Evolutionary conservation across 768 basidiomycete species (phyloP).

Genomic region (Suillus tomentosus): DNA sequence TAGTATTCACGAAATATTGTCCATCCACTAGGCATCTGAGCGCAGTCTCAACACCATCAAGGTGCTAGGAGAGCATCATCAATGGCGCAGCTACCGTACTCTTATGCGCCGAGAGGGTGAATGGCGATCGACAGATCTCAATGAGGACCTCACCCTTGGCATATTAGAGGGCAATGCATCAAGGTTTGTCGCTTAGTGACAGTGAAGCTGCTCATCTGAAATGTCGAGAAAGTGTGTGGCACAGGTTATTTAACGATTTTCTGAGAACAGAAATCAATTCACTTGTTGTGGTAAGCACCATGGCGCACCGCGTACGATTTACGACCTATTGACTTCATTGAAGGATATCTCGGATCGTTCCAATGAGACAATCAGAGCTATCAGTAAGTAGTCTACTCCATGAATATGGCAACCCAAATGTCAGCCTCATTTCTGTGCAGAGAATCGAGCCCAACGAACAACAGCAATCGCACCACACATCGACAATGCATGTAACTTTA

Average conservation of each 20-base stretch:
- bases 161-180: not conserved
- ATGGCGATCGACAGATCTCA: not conserved
- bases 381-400: not conserved
- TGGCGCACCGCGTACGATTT: not conserved
- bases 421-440: not conserved
- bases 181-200: not conserved
- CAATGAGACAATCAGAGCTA: not conserved
- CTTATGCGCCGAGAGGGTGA: constrained; percentile 3
- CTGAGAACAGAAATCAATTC: not conserved
- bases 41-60: not conserved
- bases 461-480: not conserved
- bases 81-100: constrained; percentile 1
- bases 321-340: not conserved
- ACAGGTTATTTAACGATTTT: not conserved
- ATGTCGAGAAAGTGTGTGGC: not conserved
- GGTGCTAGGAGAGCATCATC: not conserved
- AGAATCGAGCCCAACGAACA: not conserved
- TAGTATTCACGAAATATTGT: not conserved
- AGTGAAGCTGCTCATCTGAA: not conserved
- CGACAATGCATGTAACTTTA: not conserved
- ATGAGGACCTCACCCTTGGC: not conserved
- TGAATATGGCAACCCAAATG: not conserved
- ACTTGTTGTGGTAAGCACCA: not conserved
- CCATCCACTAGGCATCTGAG: not conserved
- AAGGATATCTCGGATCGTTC: not conserved